Conservation (phyloP, 2,329 filamentous ascomycete genomes). For the Colletotrichum sp. region DNA sequence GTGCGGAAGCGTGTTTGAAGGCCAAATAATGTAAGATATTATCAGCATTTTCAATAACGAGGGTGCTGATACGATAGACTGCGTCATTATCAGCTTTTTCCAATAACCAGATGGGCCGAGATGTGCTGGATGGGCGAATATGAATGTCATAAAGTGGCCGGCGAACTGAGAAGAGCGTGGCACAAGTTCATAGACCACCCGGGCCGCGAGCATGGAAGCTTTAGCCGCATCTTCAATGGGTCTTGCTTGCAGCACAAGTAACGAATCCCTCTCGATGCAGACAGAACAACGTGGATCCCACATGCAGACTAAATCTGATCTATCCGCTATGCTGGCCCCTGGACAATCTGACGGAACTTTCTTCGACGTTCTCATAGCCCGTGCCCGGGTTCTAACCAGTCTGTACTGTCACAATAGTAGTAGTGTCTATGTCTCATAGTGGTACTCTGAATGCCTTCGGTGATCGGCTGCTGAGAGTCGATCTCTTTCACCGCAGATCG, state of each 20-base stretch:
- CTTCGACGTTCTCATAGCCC: neutral
- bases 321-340: neutral
- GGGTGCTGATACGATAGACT: rapidly evolving
- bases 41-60: neutral
- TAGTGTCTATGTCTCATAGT: neutral
- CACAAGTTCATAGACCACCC: neutral
- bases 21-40: rapidly evolving
- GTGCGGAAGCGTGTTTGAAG: neutral
- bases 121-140: neutral
- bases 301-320: neutral
- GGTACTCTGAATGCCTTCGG: neutral
- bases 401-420: neutral
- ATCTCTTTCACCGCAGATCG: neutral
- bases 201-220: neutral
- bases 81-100: neutral
- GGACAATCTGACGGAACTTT: neutral
- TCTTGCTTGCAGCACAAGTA: neutral
- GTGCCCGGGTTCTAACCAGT: neutral
- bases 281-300: neutral
- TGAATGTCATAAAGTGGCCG: neutral
- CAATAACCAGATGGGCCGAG: neutral
- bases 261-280: neutral
- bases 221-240: neutral
- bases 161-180: neutral
- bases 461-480: rapidly evolving